Conservation (phyloP, 1,284 basidiomycete species). For the Erythrobasidium hasegawianum region DNA sequence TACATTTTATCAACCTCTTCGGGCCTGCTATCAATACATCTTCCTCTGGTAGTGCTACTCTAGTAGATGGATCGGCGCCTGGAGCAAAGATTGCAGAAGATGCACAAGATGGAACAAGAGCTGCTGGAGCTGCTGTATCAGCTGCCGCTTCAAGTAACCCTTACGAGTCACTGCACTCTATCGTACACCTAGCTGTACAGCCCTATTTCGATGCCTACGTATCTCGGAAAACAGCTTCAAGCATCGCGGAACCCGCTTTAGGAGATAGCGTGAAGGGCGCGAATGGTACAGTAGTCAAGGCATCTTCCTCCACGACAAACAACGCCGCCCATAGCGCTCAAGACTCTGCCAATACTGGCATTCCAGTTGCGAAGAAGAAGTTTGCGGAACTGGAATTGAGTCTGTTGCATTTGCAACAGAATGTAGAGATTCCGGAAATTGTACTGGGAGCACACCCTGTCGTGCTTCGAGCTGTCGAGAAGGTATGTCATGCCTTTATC, state of each 20-base stretch:
- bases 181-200: conserved; percentile 92
- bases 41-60: no score
- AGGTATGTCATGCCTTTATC: no score
- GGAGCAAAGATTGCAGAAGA: conserved; percentile 6
- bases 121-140: conserved; percentile 30
- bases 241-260: not conserved
- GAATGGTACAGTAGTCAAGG: not conserved
- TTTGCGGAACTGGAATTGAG: conserved; percentile 98
- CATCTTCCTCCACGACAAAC: conserved; percentile 3
- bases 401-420: conserved; percentile 92
- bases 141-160: conserved; percentile 56
- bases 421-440: conserved; percentile 97
- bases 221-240: conserved; percentile 50
- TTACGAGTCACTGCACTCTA: conserved; percentile 89
- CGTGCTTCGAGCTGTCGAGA: conserved; percentile 81
- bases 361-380: conserved; percentile 98
- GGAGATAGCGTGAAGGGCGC: conserved; percentile 1
- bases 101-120: conserved; percentile 10
- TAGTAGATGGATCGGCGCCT: no score
- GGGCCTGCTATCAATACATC: conserved; percentile 61
- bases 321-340: conserved; percentile 35
- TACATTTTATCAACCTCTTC: conserved; percentile 89
- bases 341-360: conserved; percentile 73
- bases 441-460: conserved; percentile 86
- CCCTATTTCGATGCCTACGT: conserved; percentile 99